phyloP scores from a whole-genome alignment of 306 rosid species.

The Glycyrrhiza uralensis region DNA sequence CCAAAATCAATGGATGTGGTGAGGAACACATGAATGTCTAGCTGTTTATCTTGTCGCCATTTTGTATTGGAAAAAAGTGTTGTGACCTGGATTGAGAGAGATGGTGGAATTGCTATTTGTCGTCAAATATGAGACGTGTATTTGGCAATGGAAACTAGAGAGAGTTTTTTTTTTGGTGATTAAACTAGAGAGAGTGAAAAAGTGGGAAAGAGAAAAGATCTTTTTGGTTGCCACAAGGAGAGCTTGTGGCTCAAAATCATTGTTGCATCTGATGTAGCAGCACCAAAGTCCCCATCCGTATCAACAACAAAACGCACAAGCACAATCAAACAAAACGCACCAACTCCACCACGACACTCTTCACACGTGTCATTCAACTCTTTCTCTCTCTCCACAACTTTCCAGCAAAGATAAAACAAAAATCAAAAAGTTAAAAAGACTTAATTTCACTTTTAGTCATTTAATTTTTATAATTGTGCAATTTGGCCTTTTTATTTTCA shows the following conservation, averaged over 20 bases:
- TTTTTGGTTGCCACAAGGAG: constrained; percentile 12
- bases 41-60: background rate
- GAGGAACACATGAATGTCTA: too few species aligned
- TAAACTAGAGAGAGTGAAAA: constrained; percentile 6
- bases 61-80: background rate
- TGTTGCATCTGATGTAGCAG: constrained; percentile 24
- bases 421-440: too few species aligned
- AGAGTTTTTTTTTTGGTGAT: too few species aligned
- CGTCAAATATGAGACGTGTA: constrained; percentile 1
- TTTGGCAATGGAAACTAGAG: background rate
- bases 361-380: background rate
- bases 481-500: too few species aligned
- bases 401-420: too few species aligned
- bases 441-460: too few species aligned
- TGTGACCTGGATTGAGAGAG: background rate
- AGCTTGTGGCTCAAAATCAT: constrained; percentile 32
- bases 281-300: background rate
- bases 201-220: constrained; percentile 22
- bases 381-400: background rate
- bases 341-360: background rate
- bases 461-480: too few species aligned
- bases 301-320: background rate
- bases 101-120: constrained; percentile 8
- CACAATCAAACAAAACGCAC: too few species aligned
- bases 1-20: too few species aligned